Conservation (phyloP, 1,284 basidiomycete genomes). For the Xanthoconium separans region DNA sequence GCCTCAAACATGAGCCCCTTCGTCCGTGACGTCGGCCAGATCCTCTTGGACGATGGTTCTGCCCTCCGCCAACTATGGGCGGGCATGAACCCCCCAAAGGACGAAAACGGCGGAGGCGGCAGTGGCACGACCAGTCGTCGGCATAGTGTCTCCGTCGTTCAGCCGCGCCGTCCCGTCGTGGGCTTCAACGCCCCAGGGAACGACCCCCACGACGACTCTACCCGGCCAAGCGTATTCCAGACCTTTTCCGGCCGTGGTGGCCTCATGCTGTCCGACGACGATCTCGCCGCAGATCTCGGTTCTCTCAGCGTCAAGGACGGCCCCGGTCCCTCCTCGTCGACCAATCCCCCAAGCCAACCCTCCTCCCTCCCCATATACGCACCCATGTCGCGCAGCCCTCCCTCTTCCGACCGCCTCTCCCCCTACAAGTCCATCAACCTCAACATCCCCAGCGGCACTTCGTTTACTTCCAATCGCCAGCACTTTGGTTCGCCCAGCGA, state of each 20-base stretch:
- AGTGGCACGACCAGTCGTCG: conserved; percentile 83
- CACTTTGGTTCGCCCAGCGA: conserved; percentile 61
- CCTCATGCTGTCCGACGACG: conserved; percentile 75
- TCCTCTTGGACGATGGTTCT: conserved; percentile 67
- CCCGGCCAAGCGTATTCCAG: conserved; percentile 27
- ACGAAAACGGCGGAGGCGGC: conserved; percentile 52
- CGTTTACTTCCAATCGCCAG: conserved; percentile 42
- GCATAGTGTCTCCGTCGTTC: conserved; percentile 85
- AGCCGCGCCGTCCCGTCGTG: conserved; percentile 64
- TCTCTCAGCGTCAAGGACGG: conserved; percentile 61
- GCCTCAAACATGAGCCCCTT: conserved; percentile 79
- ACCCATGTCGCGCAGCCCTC: conserved; percentile 62
- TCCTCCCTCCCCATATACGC: conserved; percentile 70
- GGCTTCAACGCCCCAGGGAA: conserved; percentile 45
- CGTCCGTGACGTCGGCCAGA: conserved; percentile 73
- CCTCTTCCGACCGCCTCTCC: conserved; percentile 52
- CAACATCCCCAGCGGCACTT: conserved; percentile 46
- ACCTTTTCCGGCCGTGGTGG: conserved; percentile 43
- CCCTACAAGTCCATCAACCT: conserved; percentile 60
- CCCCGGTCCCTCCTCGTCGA: conserved; percentile 41
- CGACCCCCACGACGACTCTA: conserved; percentile 46
- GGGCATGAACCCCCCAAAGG: conserved; percentile 55
- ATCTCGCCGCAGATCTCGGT: conserved; percentile 70
- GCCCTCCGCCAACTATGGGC: conserved; percentile 71
- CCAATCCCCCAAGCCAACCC: conserved; percentile 54